Evolutionary conservation across 208 protist genomes (phyloP), one percentile per base, ranked within the genome.

Genomic region (Trypanosoma boissoni): DNA sequence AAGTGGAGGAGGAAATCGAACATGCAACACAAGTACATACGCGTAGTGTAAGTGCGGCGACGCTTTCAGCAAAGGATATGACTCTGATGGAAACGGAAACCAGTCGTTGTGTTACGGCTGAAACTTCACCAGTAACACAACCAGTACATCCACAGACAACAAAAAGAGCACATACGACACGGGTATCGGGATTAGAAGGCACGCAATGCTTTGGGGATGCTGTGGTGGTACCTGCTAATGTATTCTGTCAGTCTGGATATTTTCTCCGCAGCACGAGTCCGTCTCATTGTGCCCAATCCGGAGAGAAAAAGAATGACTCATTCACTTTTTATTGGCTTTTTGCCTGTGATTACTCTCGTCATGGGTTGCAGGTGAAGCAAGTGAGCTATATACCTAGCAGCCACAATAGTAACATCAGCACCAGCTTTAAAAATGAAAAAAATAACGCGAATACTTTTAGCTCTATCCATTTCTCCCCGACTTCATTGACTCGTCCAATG

Each of bases 291-390:
- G 12, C 18, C 12, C 18, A 51, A 28, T 27, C 44, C 10, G 0
- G 32, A 8, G 39, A 53, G 23, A 52, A 52, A 28, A 52, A 52
- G 16, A 52, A 20, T 31, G 8, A 28, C 2, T 51, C 28, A 21
- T 10, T 28, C 27, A 62, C 42, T 3, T 62, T 44, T 41, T 32
- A 62, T 37, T 62, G 57, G 57, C n/a, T 62, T n/a, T 62, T 32
- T 39, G 57, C 57, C 12, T 62, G 57, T 43, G 57, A 62, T 37
- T 62, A 42, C 34, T 21, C 57, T 16, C 24, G 18, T 8, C 45
- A 62, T 9, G 57, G 57, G 1, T 45, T 62, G 9, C 57, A 62
- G 32, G 57, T 62, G 31, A 62, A 53, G 45, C 44, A 62, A 45
- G 32, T 62, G 0, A 52, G 44, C 16, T 62, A 62, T 20, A 29